These are phyloP conservation scores for Euphorbia peplus DNA, from an alignment of 345 rosid species.

Conservation along the genomic window DNA sequence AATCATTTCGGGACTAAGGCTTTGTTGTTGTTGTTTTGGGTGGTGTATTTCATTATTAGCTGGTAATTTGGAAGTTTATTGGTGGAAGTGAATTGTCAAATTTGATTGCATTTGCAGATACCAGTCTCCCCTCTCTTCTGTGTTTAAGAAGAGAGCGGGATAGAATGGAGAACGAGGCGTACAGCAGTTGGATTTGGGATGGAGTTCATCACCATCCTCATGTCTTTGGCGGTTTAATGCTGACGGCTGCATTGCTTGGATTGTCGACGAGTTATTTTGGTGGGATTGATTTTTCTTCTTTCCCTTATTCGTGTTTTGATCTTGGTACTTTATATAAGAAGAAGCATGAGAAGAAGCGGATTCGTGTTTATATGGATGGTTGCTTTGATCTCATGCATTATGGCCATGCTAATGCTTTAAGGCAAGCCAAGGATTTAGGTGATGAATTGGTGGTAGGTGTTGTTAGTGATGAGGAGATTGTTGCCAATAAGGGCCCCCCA, in stretches of 20 bases:
- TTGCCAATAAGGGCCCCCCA: conserved; percentile 92
- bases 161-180: conserved; percentile 51
- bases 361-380: conserved; percentile 97
- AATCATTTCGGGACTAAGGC: too few relatives aligned
- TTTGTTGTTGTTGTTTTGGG: too few relatives aligned
- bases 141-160: conserved; percentile 8
- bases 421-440: conserved; percentile 89
- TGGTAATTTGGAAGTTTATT: not conserved
- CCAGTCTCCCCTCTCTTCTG: conserved; percentile 27
- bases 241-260: conserved; percentile 60
- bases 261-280: conserved; percentile 59
- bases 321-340: conserved; percentile 42
- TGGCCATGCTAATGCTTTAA: conserved; percentile 87
- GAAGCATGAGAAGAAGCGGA: conserved; percentile 43
- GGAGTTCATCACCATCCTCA: conserved; percentile 53
- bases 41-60: too few relatives aligned
- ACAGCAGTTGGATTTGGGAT: conserved; percentile 58
- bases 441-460: conserved; percentile 91
- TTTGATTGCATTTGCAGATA: conserved; percentile 3
- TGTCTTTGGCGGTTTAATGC: conserved; percentile 63
- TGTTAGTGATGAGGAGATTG: conserved; percentile 89
- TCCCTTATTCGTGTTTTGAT: conserved; percentile 41
- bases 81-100: not conserved
- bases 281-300: conserved; percentile 47
- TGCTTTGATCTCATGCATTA: conserved; percentile 99